Base-by-base conservation (phyloP, 1,284 basidiomycete genomes). In the Naganishia cerealis region DNA sequence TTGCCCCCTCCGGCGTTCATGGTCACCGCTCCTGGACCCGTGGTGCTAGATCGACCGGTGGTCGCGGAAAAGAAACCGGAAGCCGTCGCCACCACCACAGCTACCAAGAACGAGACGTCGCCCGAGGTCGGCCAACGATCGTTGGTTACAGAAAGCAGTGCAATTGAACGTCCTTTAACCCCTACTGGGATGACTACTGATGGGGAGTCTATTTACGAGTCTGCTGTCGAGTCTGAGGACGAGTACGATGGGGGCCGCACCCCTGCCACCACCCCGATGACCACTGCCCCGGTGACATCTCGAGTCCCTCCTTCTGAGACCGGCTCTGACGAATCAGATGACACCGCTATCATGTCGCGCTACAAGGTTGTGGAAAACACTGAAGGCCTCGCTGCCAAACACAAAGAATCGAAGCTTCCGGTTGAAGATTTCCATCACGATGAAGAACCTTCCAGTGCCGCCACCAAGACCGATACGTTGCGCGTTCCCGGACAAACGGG, bases 351-450 rank as follows among this genome's bases (percentile, higher is more conserved):
- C 33, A 52, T 65, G 39, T 52, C 55, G 15, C 62, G 67, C 2
- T 79, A 77, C 72, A 71, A 78, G 52, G 74, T 79, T 1, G 75
- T 78, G 3, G 77, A 79, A 53, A 80, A 81, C 67, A 69, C 66
- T 26, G 69, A 61, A 48, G 54, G 67, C 16, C 16, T 62, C 24
- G 58, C 66, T 62, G 62, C 50, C 57, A 67, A 26, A 46, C 55
- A 61, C 67, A 61, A 48, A 65, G 46, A 39, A 66, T 48, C 33
- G 67, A 71, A 13, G 74, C 72, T 61, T 66, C 67, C 43, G 70
- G 62, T 24, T 68, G 70, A 46, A 52, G 48, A 63, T 21, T 63
- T 63, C 61, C 61, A 71, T 63, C 39, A 69, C 71, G 10, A 71
- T 69, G 57, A 71, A 72, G 50, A 68, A 71, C 40, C 75, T 70